These are phyloP conservation scores for Diplosphaera chodatii DNA, from an alignment of 139 green algal genomes.

Conservation along the genomic window DNA sequence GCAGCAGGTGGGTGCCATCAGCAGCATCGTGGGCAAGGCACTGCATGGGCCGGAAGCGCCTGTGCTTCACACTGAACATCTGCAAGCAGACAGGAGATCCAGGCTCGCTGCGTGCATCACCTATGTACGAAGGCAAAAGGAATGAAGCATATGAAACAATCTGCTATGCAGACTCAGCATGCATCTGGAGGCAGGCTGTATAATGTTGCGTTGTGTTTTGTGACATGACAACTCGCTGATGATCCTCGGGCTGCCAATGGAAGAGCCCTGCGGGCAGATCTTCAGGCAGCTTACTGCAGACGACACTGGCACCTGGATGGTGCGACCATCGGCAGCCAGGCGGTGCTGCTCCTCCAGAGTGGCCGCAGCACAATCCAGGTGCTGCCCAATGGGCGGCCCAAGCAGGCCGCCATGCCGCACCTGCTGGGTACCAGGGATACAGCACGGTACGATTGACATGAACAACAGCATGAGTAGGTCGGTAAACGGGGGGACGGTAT, in stretches of 20 bases:
- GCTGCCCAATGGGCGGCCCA: not conserved
- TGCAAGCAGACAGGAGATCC: too few relatives aligned
- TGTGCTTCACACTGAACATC: not conserved
- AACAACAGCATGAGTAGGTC: not conserved
- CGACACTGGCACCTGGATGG: not conserved
- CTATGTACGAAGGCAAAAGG: too few relatives aligned
- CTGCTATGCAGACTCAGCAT: too few relatives aligned
- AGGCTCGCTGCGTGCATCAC: too few relatives aligned
- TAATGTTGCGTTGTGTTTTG: too few relatives aligned
- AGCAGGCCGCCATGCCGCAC: not conserved
- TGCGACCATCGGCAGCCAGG: not conserved
- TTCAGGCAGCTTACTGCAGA: too few relatives aligned
- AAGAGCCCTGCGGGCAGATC: too few relatives aligned
- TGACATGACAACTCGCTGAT: too few relatives aligned
- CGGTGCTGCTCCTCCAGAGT: not conserved
- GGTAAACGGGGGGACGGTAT: too few relatives aligned
- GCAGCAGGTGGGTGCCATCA: not conserved
- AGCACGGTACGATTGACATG: not conserved
- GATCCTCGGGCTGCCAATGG: too few relatives aligned
- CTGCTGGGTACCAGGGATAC: not conserved
- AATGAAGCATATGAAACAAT: too few relatives aligned
- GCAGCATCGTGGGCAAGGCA: not conserved
- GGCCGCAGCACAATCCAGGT: not conserved
- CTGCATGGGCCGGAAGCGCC: not conserved
- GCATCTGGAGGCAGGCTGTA: too few relatives aligned